Percentiles rank a stretch among this genome's conserved stretches.
These are phyloP conservation scores for Colletotrichum melonis DNA, from an alignment of 2,329 filamentous ascomycete genomes.

Conservation along the genomic window DNA sequence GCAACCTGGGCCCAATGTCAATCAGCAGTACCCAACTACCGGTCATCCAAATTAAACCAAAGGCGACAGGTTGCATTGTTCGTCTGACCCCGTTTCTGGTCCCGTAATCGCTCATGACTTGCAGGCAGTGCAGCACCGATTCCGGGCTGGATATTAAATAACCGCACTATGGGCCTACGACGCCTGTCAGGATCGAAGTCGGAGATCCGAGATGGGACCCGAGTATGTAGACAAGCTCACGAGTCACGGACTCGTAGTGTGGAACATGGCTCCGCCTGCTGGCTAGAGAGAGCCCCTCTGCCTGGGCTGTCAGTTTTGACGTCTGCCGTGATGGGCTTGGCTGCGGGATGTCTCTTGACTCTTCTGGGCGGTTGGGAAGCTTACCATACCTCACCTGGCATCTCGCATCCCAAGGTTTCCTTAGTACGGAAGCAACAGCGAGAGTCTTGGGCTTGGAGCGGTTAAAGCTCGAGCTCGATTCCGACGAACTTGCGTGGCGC, in stretches of 20 bases:
- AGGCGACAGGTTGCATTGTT: conserved; percentile 5
- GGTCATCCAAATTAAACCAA: background rate
- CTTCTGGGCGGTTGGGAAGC: conserved; percentile 10
- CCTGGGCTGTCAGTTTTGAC: background rate
- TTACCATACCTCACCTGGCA: background rate
- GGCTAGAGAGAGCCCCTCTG: conserved; percentile 11
- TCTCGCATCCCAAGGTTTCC: background rate
- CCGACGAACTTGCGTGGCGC: conserved; percentile 19
- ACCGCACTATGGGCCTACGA: background rate
- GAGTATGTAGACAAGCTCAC: background rate
- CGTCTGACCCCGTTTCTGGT: background rate
- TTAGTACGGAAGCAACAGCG: background rate
- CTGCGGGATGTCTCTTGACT: background rate
- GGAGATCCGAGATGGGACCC: conserved; percentile 18
- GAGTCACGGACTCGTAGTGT: background rate
- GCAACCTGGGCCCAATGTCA: background rate
- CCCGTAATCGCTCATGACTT: conserved; percentile 14
- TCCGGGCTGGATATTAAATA: conserved; percentile 6
- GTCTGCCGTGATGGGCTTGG: conserved; percentile 10
- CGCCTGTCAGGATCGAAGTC: conserved; percentile 4
- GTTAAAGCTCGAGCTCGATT: conserved; percentile 10
- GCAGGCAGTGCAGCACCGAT: conserved; percentile 25
- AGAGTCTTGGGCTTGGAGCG: background rate
- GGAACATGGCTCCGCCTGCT: conserved; percentile 11
- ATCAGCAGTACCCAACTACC: background rate